These are phyloP conservation scores for Echria macrotheca DNA, from an alignment of 495 filamentous ascomycete genomes.

Conservation along the genomic window DNA sequence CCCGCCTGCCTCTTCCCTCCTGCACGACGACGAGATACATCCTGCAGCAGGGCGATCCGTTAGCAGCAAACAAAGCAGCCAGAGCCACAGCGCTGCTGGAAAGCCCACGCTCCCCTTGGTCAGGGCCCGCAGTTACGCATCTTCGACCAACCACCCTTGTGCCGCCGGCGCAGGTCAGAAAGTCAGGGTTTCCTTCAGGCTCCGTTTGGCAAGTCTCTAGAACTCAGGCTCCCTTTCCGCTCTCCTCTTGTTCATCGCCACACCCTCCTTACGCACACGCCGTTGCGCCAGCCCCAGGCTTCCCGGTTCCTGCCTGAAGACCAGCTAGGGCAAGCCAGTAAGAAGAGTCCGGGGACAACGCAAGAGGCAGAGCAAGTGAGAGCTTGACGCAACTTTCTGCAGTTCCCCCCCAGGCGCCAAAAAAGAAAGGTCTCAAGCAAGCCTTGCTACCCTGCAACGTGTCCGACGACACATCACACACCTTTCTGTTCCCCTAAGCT, in stretches of 20 bases:
- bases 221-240: constrained; percentile 20
- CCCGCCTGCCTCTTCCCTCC: constrained; percentile 3
- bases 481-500: constrained; percentile 36
- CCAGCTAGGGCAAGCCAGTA: constrained; percentile 39
- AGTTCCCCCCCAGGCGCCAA: constrained; percentile 42
- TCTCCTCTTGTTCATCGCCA: constrained; percentile 19
- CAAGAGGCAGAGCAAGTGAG: constrained; percentile 29
- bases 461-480: constrained; percentile 51
- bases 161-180: constrained; percentile 9
- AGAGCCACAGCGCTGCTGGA: constrained; percentile 12
- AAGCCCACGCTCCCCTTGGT: constrained; percentile 19
- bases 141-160: constrained; percentile 16
- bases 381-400: constrained; percentile 43
- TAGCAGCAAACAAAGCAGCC: constrained; percentile 12
- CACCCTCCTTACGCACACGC: constrained; percentile 10
- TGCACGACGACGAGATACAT: constrained; percentile 13
- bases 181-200: constrained; percentile 24
- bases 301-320: constrained; percentile 44
- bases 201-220: constrained; percentile 7
- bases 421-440: constrained; percentile 39
- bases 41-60: constrained; percentile 30
- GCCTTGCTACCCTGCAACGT: constrained; percentile 50
- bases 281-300: constrained; percentile 28
- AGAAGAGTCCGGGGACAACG: constrained; percentile 36
- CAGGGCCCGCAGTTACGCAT: constrained; percentile 25